Conservation (phyloP, 179 eudicot species). For the Beta macrorhiza region DNA sequence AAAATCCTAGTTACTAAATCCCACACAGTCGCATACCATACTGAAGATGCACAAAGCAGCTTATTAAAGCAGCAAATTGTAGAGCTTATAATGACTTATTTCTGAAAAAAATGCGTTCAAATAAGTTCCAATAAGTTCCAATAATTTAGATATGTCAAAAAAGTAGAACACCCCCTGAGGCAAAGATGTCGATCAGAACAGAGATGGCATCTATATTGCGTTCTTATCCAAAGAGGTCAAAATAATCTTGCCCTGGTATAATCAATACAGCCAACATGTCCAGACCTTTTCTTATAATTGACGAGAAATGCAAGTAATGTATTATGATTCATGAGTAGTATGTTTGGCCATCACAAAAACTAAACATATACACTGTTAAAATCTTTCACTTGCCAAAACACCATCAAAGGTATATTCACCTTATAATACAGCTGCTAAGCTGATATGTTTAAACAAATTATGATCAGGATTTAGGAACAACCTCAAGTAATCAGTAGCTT, state of each 20-base stretch:
- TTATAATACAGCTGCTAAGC: background rate
- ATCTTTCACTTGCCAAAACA: background rate
- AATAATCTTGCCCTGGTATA: background rate
- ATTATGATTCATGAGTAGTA: background rate
- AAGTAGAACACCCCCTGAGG: no score
- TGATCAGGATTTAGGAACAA: slow-evolving; percentile 10
- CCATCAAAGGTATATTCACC: background rate
- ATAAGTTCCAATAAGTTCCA: no score
- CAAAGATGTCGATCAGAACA: background rate
- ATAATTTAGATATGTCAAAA: no score
- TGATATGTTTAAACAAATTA: background rate
- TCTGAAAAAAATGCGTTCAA: no score
- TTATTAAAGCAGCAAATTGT: background rate
- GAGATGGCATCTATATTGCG: background rate
- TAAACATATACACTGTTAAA: background rate
- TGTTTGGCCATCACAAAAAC: background rate
- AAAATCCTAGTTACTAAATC: background rate
- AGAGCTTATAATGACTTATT: no score
- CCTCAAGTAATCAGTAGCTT: slow-evolving; percentile 25
- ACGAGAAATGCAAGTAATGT: background rate
- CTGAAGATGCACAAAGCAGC: background rate
- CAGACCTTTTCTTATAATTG: background rate
- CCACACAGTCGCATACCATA: background rate
- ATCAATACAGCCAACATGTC: background rate
- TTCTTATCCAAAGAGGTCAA: background rate